Conservation (phyloP, 2,329 filamentous ascomycete genomes). For the Trichoderma polysporum region DNA sequence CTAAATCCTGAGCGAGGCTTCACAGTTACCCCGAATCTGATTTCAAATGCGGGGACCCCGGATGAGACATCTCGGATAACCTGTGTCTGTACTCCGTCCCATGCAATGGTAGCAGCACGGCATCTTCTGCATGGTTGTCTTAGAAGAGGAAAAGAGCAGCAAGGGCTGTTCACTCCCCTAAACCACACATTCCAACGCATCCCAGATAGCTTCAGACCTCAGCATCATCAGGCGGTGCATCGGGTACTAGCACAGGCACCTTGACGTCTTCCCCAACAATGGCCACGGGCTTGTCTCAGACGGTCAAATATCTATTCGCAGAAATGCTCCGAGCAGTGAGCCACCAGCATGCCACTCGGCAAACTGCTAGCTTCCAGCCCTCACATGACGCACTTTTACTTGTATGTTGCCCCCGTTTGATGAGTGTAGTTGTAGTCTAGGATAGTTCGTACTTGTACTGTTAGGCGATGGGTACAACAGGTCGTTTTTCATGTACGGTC, state of each 20-base stretch:
- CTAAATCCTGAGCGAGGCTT: neutral
- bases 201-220: neutral
- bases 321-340: slow-evolving; percentile 15
- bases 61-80: slow-evolving; percentile 1
- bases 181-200: neutral
- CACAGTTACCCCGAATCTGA: slow-evolving; percentile 8
- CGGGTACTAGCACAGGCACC: slow-evolving; percentile 13
- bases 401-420: neutral
- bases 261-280: slow-evolving; percentile 10
- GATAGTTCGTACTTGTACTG: neutral
- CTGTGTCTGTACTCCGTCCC: neutral
- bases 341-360: neutral
- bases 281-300: neutral
- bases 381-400: slow-evolving; percentile 18
- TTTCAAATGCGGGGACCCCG: slow-evolving; percentile 20
- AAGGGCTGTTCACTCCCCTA: neutral
- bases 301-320: slow-evolving; percentile 9
- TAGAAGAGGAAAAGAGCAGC: neutral
- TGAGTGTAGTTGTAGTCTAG: neutral
- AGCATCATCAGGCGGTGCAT: neutral
- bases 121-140: neutral
- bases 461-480: too few species aligned
- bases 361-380: neutral
- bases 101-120: neutral
- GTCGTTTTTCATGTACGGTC: neutral